phyloP scores from a whole-genome alignment of 805 yeast genomes.

The Pachysolen tannophilus region DNA sequence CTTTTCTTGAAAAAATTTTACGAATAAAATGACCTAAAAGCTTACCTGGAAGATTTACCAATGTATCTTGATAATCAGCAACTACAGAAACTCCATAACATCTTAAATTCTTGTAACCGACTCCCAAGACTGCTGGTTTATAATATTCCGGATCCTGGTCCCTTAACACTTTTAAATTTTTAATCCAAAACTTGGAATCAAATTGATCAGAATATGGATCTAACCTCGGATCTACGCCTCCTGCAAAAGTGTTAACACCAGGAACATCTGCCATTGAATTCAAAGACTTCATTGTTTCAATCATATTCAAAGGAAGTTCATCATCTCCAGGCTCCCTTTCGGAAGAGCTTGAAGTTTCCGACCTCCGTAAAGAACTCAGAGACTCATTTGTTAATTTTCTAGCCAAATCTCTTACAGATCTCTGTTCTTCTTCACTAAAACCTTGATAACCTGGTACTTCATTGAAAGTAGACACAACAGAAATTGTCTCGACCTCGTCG shows the following conservation, averaged over 20 bases:
- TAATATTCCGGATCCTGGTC: conserved; percentile 53
- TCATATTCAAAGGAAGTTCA: conserved; percentile 11
- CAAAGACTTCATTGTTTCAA: not conserved
- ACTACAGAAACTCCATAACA: conserved; percentile 55
- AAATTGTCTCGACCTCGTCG: no score
- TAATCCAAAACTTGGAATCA: conserved; percentile 54
- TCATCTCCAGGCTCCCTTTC: conserved; percentile 12
- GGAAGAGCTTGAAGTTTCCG: no score
- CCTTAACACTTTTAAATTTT: conserved; percentile 43
- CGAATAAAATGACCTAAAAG: conserved; percentile 11
- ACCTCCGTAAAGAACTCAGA: no score
- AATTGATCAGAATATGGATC: conserved; percentile 55
- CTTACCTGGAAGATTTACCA: conserved; percentile 32
- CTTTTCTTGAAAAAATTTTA: conserved; percentile 9
- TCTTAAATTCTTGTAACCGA: conserved; percentile 49
- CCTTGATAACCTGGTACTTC: conserved; percentile 20
- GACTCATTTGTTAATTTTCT: conserved; percentile 25
- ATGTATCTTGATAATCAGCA: conserved; percentile 61
- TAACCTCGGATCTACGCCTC: conserved; percentile 34
- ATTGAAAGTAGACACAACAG: no score
- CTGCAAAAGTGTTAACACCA: conserved; percentile 28
- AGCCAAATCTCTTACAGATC: conserved; percentile 28
- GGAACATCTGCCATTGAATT: conserved; percentile 19
- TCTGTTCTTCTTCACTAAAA: conserved; percentile 19
- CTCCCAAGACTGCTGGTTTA: conserved; percentile 47